A percentile compares a stretch with the other conserved stretches of the same genome.
Conservation (phyloP, 306 rosid species). For the Fragaria iinumae region DNA sequence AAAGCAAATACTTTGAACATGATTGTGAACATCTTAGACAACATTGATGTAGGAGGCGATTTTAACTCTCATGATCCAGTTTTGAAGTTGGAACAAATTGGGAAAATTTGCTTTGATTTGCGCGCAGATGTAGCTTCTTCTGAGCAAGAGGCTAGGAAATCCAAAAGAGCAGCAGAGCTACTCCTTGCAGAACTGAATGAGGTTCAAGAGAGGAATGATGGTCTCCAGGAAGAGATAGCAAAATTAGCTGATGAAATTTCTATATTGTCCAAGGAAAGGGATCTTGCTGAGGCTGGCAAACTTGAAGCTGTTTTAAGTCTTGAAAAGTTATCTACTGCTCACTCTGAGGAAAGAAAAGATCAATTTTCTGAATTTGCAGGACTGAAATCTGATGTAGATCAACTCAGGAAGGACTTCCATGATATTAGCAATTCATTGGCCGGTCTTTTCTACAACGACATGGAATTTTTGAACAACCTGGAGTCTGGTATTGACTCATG, state of each 20-base stretch:
- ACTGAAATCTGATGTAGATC: constrained; percentile 60
- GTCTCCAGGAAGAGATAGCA: constrained; percentile 82
- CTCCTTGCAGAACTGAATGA: constrained; percentile 93
- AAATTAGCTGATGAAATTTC: constrained; percentile 58
- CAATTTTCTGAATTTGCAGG: constrained; percentile 57
- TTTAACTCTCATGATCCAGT: constrained; percentile 53
- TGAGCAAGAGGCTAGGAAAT: constrained; percentile 75
- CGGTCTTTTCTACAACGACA: constrained; percentile 47
- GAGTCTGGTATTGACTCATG: constrained; percentile 57
- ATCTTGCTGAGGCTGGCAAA: constrained; percentile 62
- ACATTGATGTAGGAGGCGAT: constrained; percentile 58
- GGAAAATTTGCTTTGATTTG: constrained; percentile 55
- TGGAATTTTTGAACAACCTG: constrained; percentile 58
- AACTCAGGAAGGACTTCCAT: constrained; percentile 54
- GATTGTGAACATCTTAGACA: constrained; percentile 51
- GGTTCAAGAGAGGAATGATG: constrained; percentile 96
- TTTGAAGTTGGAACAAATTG: constrained; percentile 59
- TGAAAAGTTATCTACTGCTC: constrained; percentile 57
- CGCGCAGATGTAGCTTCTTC: constrained; percentile 47
- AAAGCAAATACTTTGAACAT: constrained; percentile 47
- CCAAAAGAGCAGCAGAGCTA: constrained; percentile 84
- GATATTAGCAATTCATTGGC: constrained; percentile 53
- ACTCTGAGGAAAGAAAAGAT: constrained; percentile 48
- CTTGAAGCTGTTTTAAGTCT: constrained; percentile 64
- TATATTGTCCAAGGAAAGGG: constrained; percentile 59